Conservation (phyloP, 495 filamentous ascomycete genomes). For the Penicillium antarcticum region DNA sequence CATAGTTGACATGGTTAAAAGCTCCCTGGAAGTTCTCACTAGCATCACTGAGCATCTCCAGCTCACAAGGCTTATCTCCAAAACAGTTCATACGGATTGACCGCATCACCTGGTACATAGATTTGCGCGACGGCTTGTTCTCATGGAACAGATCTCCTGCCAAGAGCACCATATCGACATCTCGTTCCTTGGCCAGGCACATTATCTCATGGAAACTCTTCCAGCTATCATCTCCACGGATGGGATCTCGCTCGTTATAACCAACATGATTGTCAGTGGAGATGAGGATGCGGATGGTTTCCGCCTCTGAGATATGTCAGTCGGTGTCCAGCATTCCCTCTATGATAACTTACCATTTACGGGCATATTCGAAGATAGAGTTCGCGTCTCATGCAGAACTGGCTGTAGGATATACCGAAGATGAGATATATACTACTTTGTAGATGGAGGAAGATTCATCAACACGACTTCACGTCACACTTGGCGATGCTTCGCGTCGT, state of each 20-base stretch:
- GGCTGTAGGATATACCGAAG: not conserved
- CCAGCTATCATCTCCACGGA: constrained; percentile 96
- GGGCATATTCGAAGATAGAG: constrained; percentile 21
- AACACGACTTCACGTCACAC: too few species aligned
- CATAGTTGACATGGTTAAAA: constrained; percentile 93
- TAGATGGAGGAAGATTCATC: too few species aligned
- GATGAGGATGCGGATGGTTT: constrained; percentile 93
- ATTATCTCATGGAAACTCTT: constrained; percentile 94
- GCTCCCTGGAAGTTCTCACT: constrained; percentile 81
- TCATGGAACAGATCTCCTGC: constrained; percentile 97
- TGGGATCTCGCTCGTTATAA: constrained; percentile 87
- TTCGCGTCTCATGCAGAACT: not conserved
- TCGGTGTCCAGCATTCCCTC: not conserved
- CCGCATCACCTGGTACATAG: constrained; percentile 97
- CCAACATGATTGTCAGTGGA: constrained; percentile 97
- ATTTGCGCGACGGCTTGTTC: constrained; percentile 93
- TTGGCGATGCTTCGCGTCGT: constrained; percentile 7
- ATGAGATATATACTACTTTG: not conserved
- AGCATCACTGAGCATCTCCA: constrained; percentile 92
- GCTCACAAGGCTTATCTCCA: constrained; percentile 90
- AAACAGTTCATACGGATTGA: constrained; percentile 89
- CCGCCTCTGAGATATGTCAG: constrained; percentile 51
- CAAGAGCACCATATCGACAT: constrained; percentile 95
- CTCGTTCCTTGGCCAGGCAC: constrained; percentile 77
- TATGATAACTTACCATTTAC: constrained; percentile 18